Evolutionary conservation across 495 filamentous ascomycete genomes (phyloP), one percentile per base, ranked within the genome.

Genomic region (Penicillium paradoxum): DNA sequence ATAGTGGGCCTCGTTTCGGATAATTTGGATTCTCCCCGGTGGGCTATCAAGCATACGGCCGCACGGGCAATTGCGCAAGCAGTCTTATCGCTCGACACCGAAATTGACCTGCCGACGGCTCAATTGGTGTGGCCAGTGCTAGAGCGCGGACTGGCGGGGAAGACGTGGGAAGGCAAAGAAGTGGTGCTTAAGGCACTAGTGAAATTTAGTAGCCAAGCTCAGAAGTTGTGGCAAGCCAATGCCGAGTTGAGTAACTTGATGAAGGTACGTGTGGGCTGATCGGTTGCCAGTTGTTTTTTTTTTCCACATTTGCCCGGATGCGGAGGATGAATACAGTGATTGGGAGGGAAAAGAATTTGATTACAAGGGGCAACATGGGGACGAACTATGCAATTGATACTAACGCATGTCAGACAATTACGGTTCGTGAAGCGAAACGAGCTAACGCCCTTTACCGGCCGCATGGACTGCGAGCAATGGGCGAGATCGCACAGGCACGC

Each of bases 111-210:
- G 27, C 41, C 65, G 7, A 83, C 86, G 39, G 74, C 87, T 27
- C 74, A 79, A 59, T 72, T 76, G 10, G 60, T 96, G 17, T 98
- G 90, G 90, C 89, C 89, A 0, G 80, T 84, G 0, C 73, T 95
- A 19, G 88, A 96, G 38, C 87, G 84, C 60, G 84, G 90, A 2
- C 63, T 96, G 45, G 76, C 79, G 14, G 85, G 95, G 18, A 97
- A 95, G 71, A 95, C 90, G 4, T 98, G 95, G 81, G 83, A 88
- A 9, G 90, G 90, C 8, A 98, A 98, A 70, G 93, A 97, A 67
- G 84, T 81, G 51, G 83, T 97, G 42, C 73, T 97, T n/a, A 77
- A 83, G 51, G 86, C 88, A n/a, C 86, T 95, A 65, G 85, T 89
- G 11, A 82, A 81, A 50, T 91, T 96, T 58, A 81, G 84, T 2